These are phyloP conservation scores for Neurospora hispaniola DNA, from an alignment of 495 filamentous ascomycete species.

Conservation along the genomic window DNA sequence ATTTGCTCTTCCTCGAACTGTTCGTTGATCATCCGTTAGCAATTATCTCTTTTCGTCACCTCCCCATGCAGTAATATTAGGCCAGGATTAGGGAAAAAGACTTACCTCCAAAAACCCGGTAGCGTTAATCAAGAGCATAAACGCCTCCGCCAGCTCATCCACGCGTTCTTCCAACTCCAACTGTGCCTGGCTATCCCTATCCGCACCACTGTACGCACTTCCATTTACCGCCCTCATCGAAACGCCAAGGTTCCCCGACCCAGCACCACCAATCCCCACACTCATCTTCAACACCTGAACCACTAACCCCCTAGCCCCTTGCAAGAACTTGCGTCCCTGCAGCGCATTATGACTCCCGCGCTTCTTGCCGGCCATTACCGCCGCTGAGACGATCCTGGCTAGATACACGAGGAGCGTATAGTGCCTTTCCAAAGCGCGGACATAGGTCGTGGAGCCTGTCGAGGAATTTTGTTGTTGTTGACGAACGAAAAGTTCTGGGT, in stretches of 20 bases:
- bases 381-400: conserved; percentile 68
- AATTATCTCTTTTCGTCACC: background rate
- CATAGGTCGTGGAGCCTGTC: conserved; percentile 10
- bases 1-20: conserved; percentile 34
- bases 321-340: conserved; percentile 64
- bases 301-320: conserved; percentile 67
- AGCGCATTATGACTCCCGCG: conserved; percentile 74
- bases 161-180: conserved; percentile 33
- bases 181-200: conserved; percentile 20
- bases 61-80: background rate
- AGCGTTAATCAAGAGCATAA: conserved; percentile 45
- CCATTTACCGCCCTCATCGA: background rate
- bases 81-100: conserved; percentile 1
- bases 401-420: conserved; percentile 75
- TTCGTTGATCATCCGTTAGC: conserved; percentile 10
- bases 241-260: background rate
- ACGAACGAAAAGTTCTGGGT: conserved; percentile 60
- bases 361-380: conserved; percentile 46
- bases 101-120: conserved; percentile 52
- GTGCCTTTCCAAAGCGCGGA: conserved; percentile 61
- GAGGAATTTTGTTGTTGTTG: background rate
- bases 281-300: conserved; percentile 86
- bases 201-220: too few relatives aligned
- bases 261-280: conserved; percentile 55
- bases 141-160: conserved; percentile 46